phyloP scores from a whole-genome alignment of 768 basidiomycete species.

The Podaxis sp. region DNA sequence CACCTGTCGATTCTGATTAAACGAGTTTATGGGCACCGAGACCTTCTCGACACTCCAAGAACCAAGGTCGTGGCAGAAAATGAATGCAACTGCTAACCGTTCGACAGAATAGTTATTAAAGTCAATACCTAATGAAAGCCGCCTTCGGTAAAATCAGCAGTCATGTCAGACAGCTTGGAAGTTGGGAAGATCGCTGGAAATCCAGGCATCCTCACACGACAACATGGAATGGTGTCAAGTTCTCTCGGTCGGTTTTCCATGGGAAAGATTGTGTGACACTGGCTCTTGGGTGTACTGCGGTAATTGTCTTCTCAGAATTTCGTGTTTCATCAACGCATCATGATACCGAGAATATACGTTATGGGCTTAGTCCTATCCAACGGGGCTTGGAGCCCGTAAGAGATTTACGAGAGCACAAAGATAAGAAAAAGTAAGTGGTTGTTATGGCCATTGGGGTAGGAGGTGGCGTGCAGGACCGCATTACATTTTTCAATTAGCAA shows the following conservation, averaged over 20 bases:
- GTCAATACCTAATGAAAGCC: background rate
- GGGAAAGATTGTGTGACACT: background rate
- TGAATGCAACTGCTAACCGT: background rate
- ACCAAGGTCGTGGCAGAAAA: background rate
- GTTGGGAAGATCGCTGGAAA: background rate
- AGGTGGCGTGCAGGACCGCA: background rate
- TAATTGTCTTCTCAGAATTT: conserved; percentile 1
- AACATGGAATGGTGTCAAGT: too few relatives aligned
- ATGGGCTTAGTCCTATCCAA: background rate
- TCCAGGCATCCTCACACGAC: too few relatives aligned
- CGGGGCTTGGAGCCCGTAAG: background rate
- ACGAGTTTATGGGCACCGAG: background rate
- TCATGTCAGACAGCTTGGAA: background rate
- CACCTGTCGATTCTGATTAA: background rate
- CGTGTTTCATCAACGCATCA: background rate
- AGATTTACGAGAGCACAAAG: background rate
- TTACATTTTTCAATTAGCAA: too few relatives aligned
- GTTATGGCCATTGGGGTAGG: background rate
- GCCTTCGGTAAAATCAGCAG: background rate
- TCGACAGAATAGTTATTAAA: background rate
- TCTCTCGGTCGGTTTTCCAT: background rate
- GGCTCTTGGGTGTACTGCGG: background rate
- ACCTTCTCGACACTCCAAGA: background rate
- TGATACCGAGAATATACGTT: background rate
- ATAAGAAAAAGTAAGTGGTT: background rate